A percentile compares a stretch with the other conserved stretches of the same genome.
Conservation (phyloP, 1,284 basidiomycete genomes). For the Trichosporon sp. region DNA sequence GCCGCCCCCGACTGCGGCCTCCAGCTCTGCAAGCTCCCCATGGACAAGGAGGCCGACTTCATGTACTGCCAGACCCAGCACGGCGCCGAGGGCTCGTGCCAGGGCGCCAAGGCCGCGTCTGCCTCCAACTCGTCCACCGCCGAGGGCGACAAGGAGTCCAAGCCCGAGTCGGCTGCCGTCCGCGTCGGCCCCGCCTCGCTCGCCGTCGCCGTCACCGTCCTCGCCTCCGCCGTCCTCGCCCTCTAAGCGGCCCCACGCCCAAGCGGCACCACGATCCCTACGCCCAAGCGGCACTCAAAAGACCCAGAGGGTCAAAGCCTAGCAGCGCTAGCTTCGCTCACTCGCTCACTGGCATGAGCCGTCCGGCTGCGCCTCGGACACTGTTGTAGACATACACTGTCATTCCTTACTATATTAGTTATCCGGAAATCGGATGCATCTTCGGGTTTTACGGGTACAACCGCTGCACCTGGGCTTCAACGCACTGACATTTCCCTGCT, state of each 20-base stretch:
- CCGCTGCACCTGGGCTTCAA: too few species aligned
- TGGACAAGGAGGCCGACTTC: constrained; percentile 3
- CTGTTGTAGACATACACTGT: background rate
- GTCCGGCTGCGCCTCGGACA: background rate
- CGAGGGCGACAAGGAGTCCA: background rate
- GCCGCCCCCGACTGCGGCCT: background rate
- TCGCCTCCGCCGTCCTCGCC: background rate
- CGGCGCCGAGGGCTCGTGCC: background rate
- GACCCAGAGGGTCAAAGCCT: background rate
- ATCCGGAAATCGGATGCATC: constrained; percentile 1
- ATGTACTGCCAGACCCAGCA: background rate
- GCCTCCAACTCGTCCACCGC: background rate
- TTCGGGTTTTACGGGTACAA: constrained; percentile 1
- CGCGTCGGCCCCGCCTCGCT: background rate
- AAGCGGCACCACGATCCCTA: background rate
- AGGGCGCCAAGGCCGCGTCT: background rate
- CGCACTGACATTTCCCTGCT: too few species aligned
- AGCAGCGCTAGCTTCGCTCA: background rate
- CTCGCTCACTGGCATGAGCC: constrained; percentile 2
- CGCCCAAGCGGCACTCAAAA: background rate
- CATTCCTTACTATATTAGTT: background rate
- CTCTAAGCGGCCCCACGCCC: background rate
- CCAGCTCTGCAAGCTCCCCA: background rate
- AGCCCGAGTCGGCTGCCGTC: background rate
- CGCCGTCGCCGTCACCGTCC: background rate